Evolutionary conservation across 257 asterid species (phyloP).

Genomic region (Misopates orontium): DNA sequence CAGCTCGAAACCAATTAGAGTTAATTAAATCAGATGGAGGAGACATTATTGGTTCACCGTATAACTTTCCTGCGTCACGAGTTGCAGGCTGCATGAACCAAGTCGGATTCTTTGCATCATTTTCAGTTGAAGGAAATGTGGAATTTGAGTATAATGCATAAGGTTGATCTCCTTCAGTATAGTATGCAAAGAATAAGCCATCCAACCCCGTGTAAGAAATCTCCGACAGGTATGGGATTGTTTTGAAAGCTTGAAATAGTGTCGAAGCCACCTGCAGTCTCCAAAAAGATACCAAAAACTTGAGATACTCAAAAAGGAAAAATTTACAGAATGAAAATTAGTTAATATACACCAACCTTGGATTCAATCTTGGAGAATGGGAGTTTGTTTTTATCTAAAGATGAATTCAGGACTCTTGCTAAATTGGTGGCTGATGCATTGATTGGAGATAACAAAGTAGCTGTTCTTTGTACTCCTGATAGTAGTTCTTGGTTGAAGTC

Average conservation of each 20-base stretch:
- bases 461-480: constrained; percentile 27
- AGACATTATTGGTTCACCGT: constrained; percentile 35
- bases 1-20: constrained; percentile 42
- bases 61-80: constrained; percentile 36
- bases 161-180: constrained; percentile 29
- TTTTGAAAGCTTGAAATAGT: constrained; percentile 47
- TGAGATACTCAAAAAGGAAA: neutral
- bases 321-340: neutral
- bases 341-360: constrained; percentile 27
- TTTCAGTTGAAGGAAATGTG: constrained; percentile 25
- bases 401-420: constrained; percentile 31
- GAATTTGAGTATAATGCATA: constrained; percentile 55
- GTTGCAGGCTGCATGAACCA: constrained; percentile 49
- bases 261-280: constrained; percentile 41
- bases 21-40: constrained; percentile 24
- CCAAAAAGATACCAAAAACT: neutral
- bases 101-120: constrained; percentile 22
- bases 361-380: constrained; percentile 29
- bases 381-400: constrained; percentile 23
- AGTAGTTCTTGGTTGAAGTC: constrained; percentile 30
- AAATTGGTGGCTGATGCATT: constrained; percentile 43
- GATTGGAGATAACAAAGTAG: constrained; percentile 31
- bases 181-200: constrained; percentile 53
- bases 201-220: constrained; percentile 49
- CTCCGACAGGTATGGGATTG: constrained; percentile 46